Conservation (phyloP, 371 early-diverging fungal genomes). For the Choanephora cucurbitarum region DNA sequence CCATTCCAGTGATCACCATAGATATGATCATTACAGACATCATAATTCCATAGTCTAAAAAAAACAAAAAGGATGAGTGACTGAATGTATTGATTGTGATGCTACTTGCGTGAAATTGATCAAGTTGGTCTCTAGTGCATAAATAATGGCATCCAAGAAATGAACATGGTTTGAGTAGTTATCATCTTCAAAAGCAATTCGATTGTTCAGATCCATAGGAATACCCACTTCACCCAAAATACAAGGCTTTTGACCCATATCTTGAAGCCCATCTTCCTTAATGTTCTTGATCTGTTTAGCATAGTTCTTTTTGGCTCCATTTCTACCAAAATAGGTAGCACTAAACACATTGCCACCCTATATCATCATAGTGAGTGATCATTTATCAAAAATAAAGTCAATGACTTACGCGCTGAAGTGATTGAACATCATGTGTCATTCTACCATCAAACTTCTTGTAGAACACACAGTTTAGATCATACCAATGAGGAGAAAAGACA, state of each 20-base stretch:
- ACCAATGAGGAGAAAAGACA: conserved; percentile 86
- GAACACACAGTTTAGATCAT: conserved; percentile 74
- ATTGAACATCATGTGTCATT: conserved; percentile 79
- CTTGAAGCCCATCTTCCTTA: conserved; percentile 55
- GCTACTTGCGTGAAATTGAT: conserved; percentile 69
- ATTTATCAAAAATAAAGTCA: no score
- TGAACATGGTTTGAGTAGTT: conserved; percentile 71
- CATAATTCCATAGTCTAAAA: conserved; percentile 81
- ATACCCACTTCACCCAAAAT: conserved; percentile 84
- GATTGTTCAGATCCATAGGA: conserved; percentile 84
- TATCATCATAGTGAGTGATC: no score
- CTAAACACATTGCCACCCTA: conserved; percentile 71
- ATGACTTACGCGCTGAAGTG: conserved; percentile 62
- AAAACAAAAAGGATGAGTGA: neutral
- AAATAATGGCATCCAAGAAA: conserved; percentile 76
- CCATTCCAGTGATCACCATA: conserved; percentile 91
- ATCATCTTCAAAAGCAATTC: conserved; percentile 64
- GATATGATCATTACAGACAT: conserved; percentile 74
- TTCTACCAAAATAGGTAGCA: conserved; percentile 80
- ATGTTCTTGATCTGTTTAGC: conserved; percentile 72
- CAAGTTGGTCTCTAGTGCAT: conserved; percentile 73
- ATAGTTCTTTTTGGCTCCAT: conserved; percentile 79
- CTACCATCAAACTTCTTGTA: conserved; percentile 73
- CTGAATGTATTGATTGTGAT: neutral
- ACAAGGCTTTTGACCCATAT: conserved; percentile 69